Conservation (phyloP, 2,329 filamentous ascomycete genomes). For the Plectosphaerella sp. region DNA sequence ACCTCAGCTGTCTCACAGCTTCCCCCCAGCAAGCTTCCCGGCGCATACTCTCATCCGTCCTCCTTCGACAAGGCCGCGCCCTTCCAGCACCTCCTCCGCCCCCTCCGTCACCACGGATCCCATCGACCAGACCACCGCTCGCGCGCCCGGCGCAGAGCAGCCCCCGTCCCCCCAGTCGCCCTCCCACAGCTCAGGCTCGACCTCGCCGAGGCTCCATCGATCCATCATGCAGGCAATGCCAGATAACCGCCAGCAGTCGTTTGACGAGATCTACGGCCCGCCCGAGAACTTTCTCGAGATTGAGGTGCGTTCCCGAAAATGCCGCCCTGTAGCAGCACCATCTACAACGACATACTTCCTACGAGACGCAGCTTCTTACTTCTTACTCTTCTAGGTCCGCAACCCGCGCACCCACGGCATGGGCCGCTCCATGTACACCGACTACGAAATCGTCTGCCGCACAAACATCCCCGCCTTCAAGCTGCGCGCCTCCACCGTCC, state of each 20-base stretch:
- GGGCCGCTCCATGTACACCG: constrained; percentile 94
- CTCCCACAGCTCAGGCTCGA: constrained; percentile 11
- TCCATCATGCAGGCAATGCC: constrained; percentile 63
- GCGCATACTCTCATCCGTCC: too few species aligned
- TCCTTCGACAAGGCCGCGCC: too few species aligned
- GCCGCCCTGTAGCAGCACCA: not conserved
- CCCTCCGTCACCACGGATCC: constrained; percentile 37
- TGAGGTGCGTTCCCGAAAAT: constrained; percentile 56
- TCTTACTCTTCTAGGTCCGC: constrained; percentile 63
- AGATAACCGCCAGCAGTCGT: constrained; percentile 82
- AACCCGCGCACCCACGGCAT: constrained; percentile 93
- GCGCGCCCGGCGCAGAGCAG: constrained; percentile 22
- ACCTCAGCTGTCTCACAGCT: too few species aligned
- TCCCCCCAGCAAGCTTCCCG: too few species aligned
- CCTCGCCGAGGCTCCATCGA: constrained; percentile 35
- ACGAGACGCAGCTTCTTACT: not conserved
- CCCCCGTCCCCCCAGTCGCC: constrained; percentile 19
- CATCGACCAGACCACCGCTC: constrained; percentile 28
- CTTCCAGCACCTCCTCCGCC: not conserved
- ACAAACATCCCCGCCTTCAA: constrained; percentile 99
- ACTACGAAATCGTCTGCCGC: constrained; percentile 95
- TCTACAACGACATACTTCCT: not conserved
- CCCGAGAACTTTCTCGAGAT: constrained; percentile 99
- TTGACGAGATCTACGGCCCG: constrained; percentile 97
- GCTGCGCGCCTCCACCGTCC: constrained; percentile 81